A percentile compares a stretch with the other conserved stretches of the same genome.
Evolutionary conservation across 768 basidiomycete genomes (phyloP).

Genomic region (Dacryopinax spathularia): DNA sequence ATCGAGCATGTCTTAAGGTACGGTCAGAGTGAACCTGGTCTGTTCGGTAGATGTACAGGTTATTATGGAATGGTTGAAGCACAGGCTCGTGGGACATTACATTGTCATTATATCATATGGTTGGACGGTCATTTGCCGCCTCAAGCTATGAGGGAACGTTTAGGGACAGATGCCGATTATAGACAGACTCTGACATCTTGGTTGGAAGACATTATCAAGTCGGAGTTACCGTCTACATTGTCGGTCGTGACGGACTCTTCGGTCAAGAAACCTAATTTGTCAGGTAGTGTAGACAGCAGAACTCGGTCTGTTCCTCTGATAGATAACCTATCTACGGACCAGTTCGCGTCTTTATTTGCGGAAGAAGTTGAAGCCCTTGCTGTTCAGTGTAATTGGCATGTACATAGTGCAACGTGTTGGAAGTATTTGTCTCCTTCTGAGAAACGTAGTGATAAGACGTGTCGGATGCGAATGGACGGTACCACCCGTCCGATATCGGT

Average conservation of each 20-base stretch:
- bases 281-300: neutral
- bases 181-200: constrained; percentile 11
- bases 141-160: constrained; percentile 17
- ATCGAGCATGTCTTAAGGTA: constrained; percentile 20
- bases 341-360: neutral
- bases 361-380: constrained; percentile 21
- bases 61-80: constrained; percentile 33
- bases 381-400: constrained; percentile 22
- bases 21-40: constrained; percentile 18
- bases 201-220: constrained; percentile 21
- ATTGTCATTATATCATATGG: constrained; percentile 33
- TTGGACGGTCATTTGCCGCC: constrained; percentile 25
- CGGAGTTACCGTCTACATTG: neutral
- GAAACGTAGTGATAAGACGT: neutral
- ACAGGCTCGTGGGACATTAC: constrained; percentile 28
- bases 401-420: neutral
- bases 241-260: neutral
- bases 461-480: neutral
- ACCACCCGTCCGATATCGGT: neutral
- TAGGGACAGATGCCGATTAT: constrained; percentile 16
- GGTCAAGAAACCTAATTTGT: neutral
- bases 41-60: constrained; percentile 24
- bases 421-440: neutral
- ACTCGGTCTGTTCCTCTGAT: neutral
- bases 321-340: neutral